Percentiles rank a stretch among this genome's conserved stretches.
Conservation (phyloP, 2,329 filamentous ascomycete genomes). For the Cercospora sesami region DNA sequence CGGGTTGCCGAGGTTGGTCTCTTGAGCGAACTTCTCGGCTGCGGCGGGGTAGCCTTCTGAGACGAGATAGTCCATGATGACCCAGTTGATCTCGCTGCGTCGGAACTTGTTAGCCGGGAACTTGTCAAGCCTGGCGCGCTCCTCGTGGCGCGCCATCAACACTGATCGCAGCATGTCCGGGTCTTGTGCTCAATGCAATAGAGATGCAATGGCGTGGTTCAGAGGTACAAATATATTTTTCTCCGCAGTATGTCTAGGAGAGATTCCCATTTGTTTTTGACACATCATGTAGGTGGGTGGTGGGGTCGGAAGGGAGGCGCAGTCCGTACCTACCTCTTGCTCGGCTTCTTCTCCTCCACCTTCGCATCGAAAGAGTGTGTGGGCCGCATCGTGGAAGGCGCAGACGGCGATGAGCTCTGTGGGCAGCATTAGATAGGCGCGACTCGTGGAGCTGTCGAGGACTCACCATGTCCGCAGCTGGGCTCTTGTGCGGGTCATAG, state of each 20-base stretch:
- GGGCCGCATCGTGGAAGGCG: conserved; percentile 63
- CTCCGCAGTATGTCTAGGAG: conserved; percentile 96
- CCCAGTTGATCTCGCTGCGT: conserved; percentile 83
- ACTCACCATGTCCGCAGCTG: conserved; percentile 13
- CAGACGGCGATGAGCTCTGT: conserved; percentile 65
- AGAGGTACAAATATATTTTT: conserved; percentile 76
- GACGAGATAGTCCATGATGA: conserved; percentile 96
- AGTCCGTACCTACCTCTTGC: conserved; percentile 71
- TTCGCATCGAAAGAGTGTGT: conserved; percentile 74
- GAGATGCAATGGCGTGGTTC: conserved; percentile 42
- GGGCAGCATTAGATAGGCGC: neutral
- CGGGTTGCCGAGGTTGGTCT: conserved; percentile 80
- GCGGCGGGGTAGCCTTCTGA: conserved; percentile 93
- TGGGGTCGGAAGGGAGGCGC: conserved; percentile 9
- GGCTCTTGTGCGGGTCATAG: neutral
- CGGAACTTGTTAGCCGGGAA: conserved; percentile 26
- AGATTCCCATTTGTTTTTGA: conserved; percentile 99
- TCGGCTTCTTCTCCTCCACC: conserved; percentile 79
- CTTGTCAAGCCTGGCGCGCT: conserved; percentile 10
- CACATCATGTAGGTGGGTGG: conserved; percentile 68
- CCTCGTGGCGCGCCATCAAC: conserved; percentile 2
- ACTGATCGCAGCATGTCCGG: conserved; percentile 5
- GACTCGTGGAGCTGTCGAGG: neutral
- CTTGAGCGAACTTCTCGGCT: conserved; percentile 87
- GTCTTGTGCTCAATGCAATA: conserved; percentile 6